Percentiles rank a stretch among this genome's conserved stretches.
phyloP scores from a whole-genome alignment of 1,139 yeast genomes.

The Dujonia santamariae region DNA sequence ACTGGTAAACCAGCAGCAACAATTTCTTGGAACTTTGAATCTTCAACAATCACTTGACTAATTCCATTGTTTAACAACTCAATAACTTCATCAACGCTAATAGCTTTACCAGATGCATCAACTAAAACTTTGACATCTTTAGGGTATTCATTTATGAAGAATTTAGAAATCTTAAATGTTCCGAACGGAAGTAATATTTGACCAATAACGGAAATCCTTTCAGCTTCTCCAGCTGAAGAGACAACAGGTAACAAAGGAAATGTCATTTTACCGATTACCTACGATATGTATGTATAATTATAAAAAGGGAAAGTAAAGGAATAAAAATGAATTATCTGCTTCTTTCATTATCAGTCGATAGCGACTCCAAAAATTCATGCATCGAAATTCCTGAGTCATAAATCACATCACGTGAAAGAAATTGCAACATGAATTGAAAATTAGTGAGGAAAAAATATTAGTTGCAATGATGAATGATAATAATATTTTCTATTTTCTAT shows the following conservation, averaged over 20 bases:
- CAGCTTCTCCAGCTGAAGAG: slow-evolving; percentile 20
- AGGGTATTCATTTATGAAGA: slow-evolving; percentile 36
- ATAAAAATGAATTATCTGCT: too few species aligned
- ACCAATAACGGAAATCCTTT: slow-evolving; percentile 35
- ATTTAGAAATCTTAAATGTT: slow-evolving; percentile 27
- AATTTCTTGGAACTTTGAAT: slow-evolving; percentile 29
- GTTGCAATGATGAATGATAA: too few species aligned
- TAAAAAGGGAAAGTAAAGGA: too few species aligned
- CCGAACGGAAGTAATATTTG: slow-evolving; percentile 33
- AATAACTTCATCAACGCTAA: slow-evolving; percentile 42
- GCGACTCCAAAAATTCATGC: too few species aligned
- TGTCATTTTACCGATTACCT: too few species aligned
- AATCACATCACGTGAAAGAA: too few species aligned
- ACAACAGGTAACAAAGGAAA: slow-evolving; percentile 46
- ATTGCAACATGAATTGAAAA: too few species aligned
- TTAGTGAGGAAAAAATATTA: too few species aligned
- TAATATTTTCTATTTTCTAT: too few species aligned
- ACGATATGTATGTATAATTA: too few species aligned
- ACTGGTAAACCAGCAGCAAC: slow-evolving; percentile 58
- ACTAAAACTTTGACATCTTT: slow-evolving; percentile 29
- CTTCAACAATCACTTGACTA: slow-evolving; percentile 44
- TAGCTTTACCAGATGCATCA: slow-evolving; percentile 23
- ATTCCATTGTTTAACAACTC: slow-evolving; percentile 69
- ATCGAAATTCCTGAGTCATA: too few species aligned
- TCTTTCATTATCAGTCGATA: too few species aligned